Conservation (phyloP, 495 filamentous ascomycete genomes). For the Friedmanniomyces simplex region DNA sequence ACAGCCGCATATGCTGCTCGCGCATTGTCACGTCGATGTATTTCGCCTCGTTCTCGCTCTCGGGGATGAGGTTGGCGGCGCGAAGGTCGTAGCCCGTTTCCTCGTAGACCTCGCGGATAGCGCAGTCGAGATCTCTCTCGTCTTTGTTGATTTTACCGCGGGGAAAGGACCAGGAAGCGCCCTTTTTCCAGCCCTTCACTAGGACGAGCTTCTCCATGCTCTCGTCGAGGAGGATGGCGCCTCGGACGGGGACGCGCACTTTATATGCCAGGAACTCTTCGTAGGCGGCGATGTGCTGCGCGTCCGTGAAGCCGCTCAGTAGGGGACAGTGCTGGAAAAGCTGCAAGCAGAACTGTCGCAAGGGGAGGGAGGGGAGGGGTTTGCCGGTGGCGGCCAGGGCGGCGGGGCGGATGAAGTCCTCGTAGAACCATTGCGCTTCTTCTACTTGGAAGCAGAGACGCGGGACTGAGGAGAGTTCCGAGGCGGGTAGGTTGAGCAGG, state of each 20-base stretch:
- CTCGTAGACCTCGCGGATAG: slow-evolving; percentile 86
- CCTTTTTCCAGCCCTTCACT: slow-evolving; percentile 96
- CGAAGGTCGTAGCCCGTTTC: slow-evolving; percentile 85
- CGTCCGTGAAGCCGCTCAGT: slow-evolving; percentile 65
- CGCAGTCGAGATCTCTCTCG: slow-evolving; percentile 84
- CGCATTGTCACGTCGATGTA: slow-evolving; percentile 78
- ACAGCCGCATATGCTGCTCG: slow-evolving; percentile 85
- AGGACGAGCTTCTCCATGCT: slow-evolving; percentile 83
- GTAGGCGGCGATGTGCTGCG: slow-evolving; percentile 70
- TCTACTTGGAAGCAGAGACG: slow-evolving; percentile 97
- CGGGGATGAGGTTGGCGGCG: slow-evolving; percentile 56
- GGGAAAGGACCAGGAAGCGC: slow-evolving; percentile 91
- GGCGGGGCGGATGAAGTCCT: slow-evolving; percentile 90
- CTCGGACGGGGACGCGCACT: slow-evolving; percentile 81
- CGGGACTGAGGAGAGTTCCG: slow-evolving; percentile 79
- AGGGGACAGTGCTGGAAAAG: slow-evolving; percentile 91
- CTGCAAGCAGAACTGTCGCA: slow-evolving; percentile 70
- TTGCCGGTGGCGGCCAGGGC: slow-evolving; percentile 35
- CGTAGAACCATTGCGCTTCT: slow-evolving; percentile 99
- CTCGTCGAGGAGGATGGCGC: slow-evolving; percentile 83
- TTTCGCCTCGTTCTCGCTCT: slow-evolving; percentile 56
- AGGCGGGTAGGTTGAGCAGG: slow-evolving; percentile 85
- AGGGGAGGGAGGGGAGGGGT: slow-evolving; percentile 70
- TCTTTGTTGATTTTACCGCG: slow-evolving; percentile 95
- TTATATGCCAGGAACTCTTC: slow-evolving; percentile 89